Base-by-base conservation (phyloP, 768 basidiomycete species). In the Calocybe gangraenosa region DNA sequence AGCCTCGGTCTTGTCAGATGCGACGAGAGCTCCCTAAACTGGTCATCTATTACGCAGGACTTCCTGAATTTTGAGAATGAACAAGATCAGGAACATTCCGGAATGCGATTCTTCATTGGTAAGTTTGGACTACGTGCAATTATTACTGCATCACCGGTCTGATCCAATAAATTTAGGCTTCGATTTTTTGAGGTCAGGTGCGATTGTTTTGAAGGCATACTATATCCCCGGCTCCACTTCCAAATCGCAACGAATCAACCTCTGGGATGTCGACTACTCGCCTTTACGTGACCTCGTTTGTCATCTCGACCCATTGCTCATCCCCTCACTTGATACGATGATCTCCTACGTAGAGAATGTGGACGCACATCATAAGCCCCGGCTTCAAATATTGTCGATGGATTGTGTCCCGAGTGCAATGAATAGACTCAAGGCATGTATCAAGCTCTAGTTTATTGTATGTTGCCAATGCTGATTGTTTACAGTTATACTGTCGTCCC, bases 91-190 rank as follows among this genome's bases (percentile, higher is more conserved):
- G 46, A 50, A 21, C 53, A 55, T 2, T 23, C 44, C 14, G 58
- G 55, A 4, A 62, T 58, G 50, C 51, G 60, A 13, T 61, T 65
- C 42, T 65, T 65, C 42, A 53, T 65, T 37, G 64, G 64, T 65
- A 42, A 33, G 60, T 49, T 32, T n/a, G 6, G 11, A 3, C 11
- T 19, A 25, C 40, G 32, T 20, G n/a, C 31, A 20, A n/a, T n/a
- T n/a, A n/a, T n/a, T 11, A 15, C 34, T n/a, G 33, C 9, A 38
- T 4, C 22, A 28, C 19, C 30, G 42, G 35, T 25, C 9, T 19
- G 31, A 37, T 18, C 22, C 40, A 6, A 11, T 28, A 32, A 38
- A 46, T 25, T 6, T 37, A 64, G 62, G 64, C 3, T 64, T 65
- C 35, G 62, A 64, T 43, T 65, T 65, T 44, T 38, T 51, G 9